phyloP scores from a whole-genome alignment of 345 rosid species.

The Citrus sp. region DNA sequence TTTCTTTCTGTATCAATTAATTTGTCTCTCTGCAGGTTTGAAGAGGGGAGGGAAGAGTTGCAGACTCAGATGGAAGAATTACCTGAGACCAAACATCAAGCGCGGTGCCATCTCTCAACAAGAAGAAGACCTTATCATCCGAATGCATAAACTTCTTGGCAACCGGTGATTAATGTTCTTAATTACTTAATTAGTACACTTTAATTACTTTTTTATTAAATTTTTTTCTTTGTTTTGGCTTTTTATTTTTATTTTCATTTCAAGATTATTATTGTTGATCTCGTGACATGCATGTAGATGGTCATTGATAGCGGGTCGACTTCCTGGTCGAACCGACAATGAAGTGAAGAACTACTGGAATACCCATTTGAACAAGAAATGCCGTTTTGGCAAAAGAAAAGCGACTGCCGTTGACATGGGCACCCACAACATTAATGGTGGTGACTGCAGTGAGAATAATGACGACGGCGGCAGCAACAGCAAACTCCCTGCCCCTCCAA shows the following conservation, averaged over 20 bases:
- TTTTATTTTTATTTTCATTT: too few species aligned
- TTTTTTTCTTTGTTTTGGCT: too few species aligned
- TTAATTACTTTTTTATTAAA: too few species aligned
- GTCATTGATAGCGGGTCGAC: slow-evolving; percentile 82
- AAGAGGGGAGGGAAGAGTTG: slow-evolving; percentile 87
- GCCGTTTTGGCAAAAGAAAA: slow-evolving; percentile 32
- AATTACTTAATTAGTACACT: neutral
- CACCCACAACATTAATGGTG: neutral
- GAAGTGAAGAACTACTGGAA: slow-evolving; percentile 95
- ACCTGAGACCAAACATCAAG: slow-evolving; percentile 75
- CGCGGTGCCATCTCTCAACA: slow-evolving; percentile 73
- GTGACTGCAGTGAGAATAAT: slow-evolving; percentile 11
- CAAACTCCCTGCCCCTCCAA: too few species aligned
- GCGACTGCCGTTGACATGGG: slow-evolving; percentile 3
- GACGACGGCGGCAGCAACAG: too few species aligned
- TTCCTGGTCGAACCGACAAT: slow-evolving; percentile 88
- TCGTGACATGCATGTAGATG: slow-evolving; percentile 34
- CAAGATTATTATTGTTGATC: too few species aligned
- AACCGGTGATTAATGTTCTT: slow-evolving; percentile 41
- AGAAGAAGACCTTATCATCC: slow-evolving; percentile 81
- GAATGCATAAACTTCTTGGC: slow-evolving; percentile 89
- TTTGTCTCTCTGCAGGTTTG: slow-evolving; percentile 37
- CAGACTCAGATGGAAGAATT: slow-evolving; percentile 85
- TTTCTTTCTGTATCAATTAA: neutral
- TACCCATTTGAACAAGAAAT: slow-evolving; percentile 77